A percentile compares a stretch with the other conserved stretches of the same genome.
These are phyloP conservation scores for Wickerhamiella dianesei DNA, from an alignment of 805 yeast genomes.

Conservation along the genomic window DNA sequence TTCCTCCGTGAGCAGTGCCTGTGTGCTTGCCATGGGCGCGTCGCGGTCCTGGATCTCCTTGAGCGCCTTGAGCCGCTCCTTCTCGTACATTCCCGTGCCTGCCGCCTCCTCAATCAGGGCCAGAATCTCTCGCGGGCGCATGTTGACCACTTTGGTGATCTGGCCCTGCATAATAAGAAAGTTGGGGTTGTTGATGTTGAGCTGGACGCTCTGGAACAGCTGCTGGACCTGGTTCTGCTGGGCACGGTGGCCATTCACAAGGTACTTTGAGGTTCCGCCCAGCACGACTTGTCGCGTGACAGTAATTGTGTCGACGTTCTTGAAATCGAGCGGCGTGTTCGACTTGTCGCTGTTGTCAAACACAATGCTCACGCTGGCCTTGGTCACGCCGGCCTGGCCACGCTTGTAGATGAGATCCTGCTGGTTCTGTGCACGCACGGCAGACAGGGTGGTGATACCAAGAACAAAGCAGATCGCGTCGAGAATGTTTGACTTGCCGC, in stretches of 20 bases:
- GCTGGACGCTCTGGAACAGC: slow-evolving; percentile 84
- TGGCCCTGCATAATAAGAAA: slow-evolving; percentile 98
- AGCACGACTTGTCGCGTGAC: slow-evolving; percentile 83
- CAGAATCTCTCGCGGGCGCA: slow-evolving; percentile 84
- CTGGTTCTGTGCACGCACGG: slow-evolving; percentile 82
- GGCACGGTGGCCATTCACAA: slow-evolving; percentile 92
- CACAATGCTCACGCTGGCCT: slow-evolving; percentile 91
- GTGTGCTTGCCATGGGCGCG: slow-evolving; percentile 64
- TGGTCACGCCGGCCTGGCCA: slow-evolving; percentile 96
- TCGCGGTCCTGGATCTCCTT: slow-evolving; percentile 87
- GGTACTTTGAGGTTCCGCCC: slow-evolving; percentile 84
- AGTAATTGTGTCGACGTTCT: slow-evolving; percentile 50
- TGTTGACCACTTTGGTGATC: slow-evolving; percentile 90
- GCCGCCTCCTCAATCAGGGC: slow-evolving; percentile 96
- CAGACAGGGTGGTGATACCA: slow-evolving; percentile 88
- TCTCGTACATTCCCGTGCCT: slow-evolving; percentile 92
- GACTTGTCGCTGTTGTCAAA: slow-evolving; percentile 72
- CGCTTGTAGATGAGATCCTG: slow-evolving; percentile 93
- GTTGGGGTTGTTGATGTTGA: slow-evolving; percentile 93
- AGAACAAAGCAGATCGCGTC: slow-evolving; percentile 98
- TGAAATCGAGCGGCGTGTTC: slow-evolving; percentile 80
- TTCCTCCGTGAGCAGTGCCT: slow-evolving; percentile 62
- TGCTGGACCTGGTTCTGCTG: slow-evolving; percentile 86
- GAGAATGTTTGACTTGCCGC: slow-evolving; percentile 90
- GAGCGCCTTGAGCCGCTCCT: slow-evolving; percentile 80